Evolutionary conservation across 306 rosid genomes (phyloP).

Genomic region (Fragaria nilgerrensis): DNA sequence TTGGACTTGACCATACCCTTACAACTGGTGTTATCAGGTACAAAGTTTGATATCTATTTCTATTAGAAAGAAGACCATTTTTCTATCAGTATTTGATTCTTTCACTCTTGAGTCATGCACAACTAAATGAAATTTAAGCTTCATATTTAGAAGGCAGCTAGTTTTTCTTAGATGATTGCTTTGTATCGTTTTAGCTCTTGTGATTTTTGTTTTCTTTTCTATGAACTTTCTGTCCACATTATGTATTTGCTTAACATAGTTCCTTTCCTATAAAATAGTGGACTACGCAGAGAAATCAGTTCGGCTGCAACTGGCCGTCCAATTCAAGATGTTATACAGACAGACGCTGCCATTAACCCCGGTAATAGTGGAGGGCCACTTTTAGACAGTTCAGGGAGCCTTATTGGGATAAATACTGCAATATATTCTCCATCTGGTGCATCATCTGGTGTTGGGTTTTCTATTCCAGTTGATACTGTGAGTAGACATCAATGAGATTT

Average conservation of each 20-base stretch:
- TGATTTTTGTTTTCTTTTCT: background rate
- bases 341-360: conserved; percentile 99
- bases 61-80: background rate
- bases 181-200: background rate
- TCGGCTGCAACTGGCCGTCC: conserved; percentile 99
- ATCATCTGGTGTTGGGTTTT: conserved; percentile 97
- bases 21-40: conserved; percentile 97
- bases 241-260: background rate
- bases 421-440: conserved; percentile 98
- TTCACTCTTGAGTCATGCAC: background rate
- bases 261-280: conserved; percentile 38
- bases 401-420: conserved; percentile 95
- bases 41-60: background rate
- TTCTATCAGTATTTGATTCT: background rate
- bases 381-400: conserved; percentile 91
- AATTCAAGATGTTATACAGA: conserved; percentile 98
- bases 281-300: conserved; percentile 97
- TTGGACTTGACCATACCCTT: conserved; percentile 98
- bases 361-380: conserved; percentile 99
- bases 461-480: conserved; percentile 97
- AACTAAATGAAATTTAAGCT: background rate
- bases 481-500: conserved; percentile 32
- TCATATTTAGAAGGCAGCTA: background rate
- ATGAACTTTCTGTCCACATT: background rate
- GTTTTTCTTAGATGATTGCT: background rate